Percentiles rank a stretch among this genome's conserved stretches.
Conservation (phyloP, 148 eudicot species). For the Drosera capensis region DNA sequence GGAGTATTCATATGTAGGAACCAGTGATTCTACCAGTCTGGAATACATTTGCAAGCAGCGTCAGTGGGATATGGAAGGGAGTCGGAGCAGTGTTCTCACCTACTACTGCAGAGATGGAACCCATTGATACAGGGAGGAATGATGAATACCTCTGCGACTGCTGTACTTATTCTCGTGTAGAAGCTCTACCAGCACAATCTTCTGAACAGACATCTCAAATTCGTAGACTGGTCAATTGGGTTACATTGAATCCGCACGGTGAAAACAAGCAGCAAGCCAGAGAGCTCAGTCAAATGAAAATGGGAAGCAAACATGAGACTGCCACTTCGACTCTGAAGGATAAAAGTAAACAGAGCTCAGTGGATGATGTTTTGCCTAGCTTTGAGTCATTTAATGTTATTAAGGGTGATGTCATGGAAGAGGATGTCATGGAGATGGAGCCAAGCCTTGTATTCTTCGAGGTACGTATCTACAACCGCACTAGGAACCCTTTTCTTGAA, state of each 20-base stretch:
- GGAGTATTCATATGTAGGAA: conserved; percentile 33
- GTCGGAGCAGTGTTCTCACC: conserved; percentile 96
- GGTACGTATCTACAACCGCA: too few relatives aligned
- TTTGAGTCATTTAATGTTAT: conserved; percentile 73
- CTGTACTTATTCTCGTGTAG: conserved; percentile 57
- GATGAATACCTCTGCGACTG: conserved; percentile 73
- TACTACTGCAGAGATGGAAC: conserved; percentile 95
- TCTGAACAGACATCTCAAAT: conserved; percentile 36
- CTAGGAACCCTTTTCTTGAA: too few relatives aligned
- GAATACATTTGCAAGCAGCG: conserved; percentile 88
- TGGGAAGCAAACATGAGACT: conserved; percentile 10
- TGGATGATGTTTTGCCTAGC: conserved; percentile 38
- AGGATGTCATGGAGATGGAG: conserved; percentile 81
- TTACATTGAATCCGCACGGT: conserved; percentile 73
- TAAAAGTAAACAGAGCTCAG: conserved; percentile 11
- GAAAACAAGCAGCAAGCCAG: conserved; percentile 30
- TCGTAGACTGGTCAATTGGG: conserved; percentile 65
- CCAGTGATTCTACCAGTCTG: conserved; percentile 87
- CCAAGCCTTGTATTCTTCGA: conserved; percentile 96
- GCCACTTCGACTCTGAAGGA: conserved; percentile 14
- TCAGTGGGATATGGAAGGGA: conserved; percentile 99
- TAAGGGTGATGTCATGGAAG: conserved; percentile 96
- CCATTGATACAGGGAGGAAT: conserved; percentile 67
- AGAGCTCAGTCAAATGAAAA: conserved; percentile 9
- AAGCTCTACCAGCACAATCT: conserved; percentile 30